A percentile compares a stretch with the other conserved stretches of the same genome.
These are phyloP conservation scores for Phialophora macrospora DNA, from an alignment of 2,329 filamentous ascomycete genomes.

Conservation along the genomic window DNA sequence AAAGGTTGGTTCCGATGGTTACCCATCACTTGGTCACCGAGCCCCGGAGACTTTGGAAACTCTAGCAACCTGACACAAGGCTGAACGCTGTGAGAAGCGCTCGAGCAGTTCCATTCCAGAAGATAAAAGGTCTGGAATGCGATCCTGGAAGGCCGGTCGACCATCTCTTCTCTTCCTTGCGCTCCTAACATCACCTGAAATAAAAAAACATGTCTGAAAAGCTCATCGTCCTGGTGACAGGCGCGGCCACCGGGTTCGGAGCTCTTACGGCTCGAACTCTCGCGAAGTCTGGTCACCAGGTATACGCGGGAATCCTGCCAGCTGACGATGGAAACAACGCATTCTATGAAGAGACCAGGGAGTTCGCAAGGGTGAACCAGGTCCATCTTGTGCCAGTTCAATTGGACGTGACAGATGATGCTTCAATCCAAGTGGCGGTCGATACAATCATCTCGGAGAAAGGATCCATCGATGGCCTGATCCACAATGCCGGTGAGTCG, in stretches of 20 bases:
- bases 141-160: no score
- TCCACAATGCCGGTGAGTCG: conserved; percentile 35
- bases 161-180: no score
- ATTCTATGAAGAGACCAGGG: conserved; percentile 11
- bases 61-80: no score
- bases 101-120: no score
- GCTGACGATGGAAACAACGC: conserved; percentile 1
- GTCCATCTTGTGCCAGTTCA: conserved; percentile 23
- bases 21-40: no score
- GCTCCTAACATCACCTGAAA: background rate
- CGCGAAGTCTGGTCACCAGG: conserved; percentile 28
- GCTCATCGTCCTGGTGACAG: conserved; percentile 15
- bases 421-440: conserved; percentile 26
- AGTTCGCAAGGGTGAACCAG: conserved; percentile 17
- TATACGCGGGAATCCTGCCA: conserved; percentile 32
- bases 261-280: conserved; percentile 24
- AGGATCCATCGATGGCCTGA: conserved; percentile 32
- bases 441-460: conserved; percentile 27
- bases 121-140: no score
- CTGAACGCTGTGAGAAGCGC: no score
- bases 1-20: no score
- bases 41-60: no score
- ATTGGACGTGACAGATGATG: conserved; percentile 30
- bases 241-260: conserved; percentile 25
- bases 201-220: background rate